Base-by-base conservation (phyloP, 2,329 filamentous ascomycete genomes). In the Aspergillus ochraceus region DNA sequence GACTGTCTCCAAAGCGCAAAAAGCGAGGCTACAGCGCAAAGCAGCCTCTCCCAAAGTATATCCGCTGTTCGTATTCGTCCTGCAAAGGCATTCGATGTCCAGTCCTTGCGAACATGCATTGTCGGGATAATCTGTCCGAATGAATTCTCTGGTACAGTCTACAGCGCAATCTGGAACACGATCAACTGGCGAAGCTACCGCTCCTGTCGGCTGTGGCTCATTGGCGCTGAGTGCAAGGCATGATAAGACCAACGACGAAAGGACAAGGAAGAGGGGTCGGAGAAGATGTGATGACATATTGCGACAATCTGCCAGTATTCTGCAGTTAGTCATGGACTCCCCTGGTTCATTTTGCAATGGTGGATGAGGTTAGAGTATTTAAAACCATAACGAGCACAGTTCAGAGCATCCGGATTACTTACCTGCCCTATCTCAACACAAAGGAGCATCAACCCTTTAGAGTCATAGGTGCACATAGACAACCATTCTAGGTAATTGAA, bases 1-100 rank as follows among this genome's bases (percentile, higher is more conserved):
- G 10, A 72, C 71, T 54, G 84, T 81, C 11, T 74, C 68, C 3
- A 78, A 76, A 4, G 77, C 72, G 71, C 90, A 92, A 14, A 74
- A 76, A 2, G 84, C 84, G 9, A 84, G 78, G 36, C 90, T 81
- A 72, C 90, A 92, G 68, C 88, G 84, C 62, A 91, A 75, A 4
- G 86, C 88, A 11, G 83, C 89, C 75, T 92, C 90, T n/a, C 88
- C 89, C 52, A 91, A 69, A 1, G 90, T 91, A 66, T 87, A 88
- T 10, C 86, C 88, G 30, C 83, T 83, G 12, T 73, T 75, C 9
- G 88, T 88, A 36, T 79, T 79, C 59, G 81, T 80, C 42, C 82
- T 81, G 72, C 90, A 92, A 6, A 92, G 79, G 65, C 88, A 91
- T 67, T 81, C 76, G 65, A 91, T 71, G 26, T 87, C 80, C 11